Base-by-base conservation (phyloP, 1,284 basidiomycete species). In the Sporisorium exsertum region DNA sequence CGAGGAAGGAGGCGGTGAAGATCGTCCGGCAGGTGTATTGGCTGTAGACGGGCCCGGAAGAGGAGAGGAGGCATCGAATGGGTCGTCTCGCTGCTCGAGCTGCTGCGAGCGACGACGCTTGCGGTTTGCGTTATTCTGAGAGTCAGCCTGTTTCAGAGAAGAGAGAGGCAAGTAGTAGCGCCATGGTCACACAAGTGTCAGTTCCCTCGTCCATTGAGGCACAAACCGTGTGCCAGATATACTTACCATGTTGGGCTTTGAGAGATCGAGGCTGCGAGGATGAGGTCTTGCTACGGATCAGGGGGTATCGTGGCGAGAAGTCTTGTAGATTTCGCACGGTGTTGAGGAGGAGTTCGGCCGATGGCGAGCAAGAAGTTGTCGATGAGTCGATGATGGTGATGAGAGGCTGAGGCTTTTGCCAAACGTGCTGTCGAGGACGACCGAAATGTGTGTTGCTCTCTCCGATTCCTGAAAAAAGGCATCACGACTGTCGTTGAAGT, bases 1-100 rank as follows among this genome's bases (percentile, higher is more conserved):
- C 16, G 77, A 79, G 6, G 81, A 84, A 5, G 83, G 78, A 13
- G 83, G 80, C 3, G 78, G 78, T 22, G 78, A 80, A 1, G 78
- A 78, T n/a, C 77, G 62, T 8, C 64, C 72, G 29, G 64, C 66
- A 1, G 75, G 73, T 55, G 78, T 75, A n/a, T 52, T 64, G 3
- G 76, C 78, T 37, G 63, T 73, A 9, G 76, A 78, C 0, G 72
- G 72, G 18, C 73, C 73, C 8, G 70, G 71, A 12, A 69, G 24
- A 5, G 73, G 77, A 9, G 71, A 73, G 5, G 70, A 72, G 47
- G 67, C 72, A 27, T 78, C 63, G 59, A 78, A 78, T 1, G 76
- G 76, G 24, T 77, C 75, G 26, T 67, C 64, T 56, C 62, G 59
- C 50, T 71, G 63, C 37, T 70, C 62, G 13, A 68, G 55, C 43